These are phyloP conservation scores for Nadsonia starkeyi-henricii DNA, from an alignment of 1,139 yeast species.

Conservation along the genomic window DNA sequence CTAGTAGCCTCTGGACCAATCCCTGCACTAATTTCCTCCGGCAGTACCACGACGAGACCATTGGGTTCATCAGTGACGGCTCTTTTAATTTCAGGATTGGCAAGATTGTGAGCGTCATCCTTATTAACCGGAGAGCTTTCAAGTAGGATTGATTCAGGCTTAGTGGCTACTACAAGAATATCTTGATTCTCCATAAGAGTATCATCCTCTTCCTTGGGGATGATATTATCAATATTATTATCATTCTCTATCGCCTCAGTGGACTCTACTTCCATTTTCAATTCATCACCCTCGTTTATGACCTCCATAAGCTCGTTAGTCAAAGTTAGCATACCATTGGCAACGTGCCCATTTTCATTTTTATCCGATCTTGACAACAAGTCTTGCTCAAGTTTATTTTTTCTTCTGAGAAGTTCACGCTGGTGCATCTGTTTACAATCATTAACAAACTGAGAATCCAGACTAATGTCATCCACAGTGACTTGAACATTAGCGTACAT, in stretches of 20 bases:
- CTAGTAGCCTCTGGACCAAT: too few species aligned
- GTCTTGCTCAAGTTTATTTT: constrained; percentile 1
- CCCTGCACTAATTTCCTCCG: too few species aligned
- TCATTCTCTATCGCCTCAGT: constrained; percentile 1
- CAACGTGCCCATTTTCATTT: constrained; percentile 5
- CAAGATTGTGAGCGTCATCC: too few species aligned
- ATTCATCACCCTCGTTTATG: constrained; percentile 5
- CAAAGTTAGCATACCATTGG: constrained; percentile 5
- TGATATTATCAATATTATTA: too few species aligned
- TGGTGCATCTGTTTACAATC: constrained; percentile 65
- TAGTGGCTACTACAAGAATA: constrained; percentile 3
- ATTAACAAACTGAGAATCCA: constrained; percentile 47
- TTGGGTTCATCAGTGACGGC: too few species aligned
- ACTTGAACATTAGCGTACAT: constrained; percentile 95
- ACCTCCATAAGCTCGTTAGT: constrained; percentile 4
- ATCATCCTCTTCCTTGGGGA: too few species aligned
- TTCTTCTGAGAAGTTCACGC: constrained; percentile 34
- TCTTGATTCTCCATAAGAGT: constrained; percentile 1
- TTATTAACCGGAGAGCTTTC: too few species aligned
- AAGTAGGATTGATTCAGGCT: not conserved
- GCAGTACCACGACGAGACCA: too few species aligned
- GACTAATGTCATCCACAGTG: constrained; percentile 74
- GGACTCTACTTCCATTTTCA: not conserved
- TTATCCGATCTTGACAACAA: constrained; percentile 1
- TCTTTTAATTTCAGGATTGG: too few species aligned